Base-by-base conservation (phyloP, 2,329 filamentous ascomycete genomes). In the Coleophoma eucalyptorum region DNA sequence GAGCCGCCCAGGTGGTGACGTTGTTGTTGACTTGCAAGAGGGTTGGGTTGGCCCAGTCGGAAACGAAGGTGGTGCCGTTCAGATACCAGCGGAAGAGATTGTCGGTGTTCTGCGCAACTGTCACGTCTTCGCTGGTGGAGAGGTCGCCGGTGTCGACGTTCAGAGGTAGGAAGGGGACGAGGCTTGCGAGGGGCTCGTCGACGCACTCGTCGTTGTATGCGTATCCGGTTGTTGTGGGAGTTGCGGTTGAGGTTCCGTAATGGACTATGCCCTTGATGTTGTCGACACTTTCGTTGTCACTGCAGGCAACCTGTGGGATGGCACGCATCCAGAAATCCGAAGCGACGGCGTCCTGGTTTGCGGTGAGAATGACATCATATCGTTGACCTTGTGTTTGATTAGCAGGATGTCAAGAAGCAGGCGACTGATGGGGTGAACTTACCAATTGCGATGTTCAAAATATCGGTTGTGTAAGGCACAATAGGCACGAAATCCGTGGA, bases 401-500 rank as follows among this genome's bases (percentile, higher is more conserved):
- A 15, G 35, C 15, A 38, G 35, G 16, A 15, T 38, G 5, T 38
- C 35, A 38, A 6, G 15, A 18, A 6, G 35, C 6, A 38, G 2
- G 15, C 2, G 5, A 15, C 13, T n/a, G 15, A 35, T 35, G 16
- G 5, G 35, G 16, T 2, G 15, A 38, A 5, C 6, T 10, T 38
- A 19, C 38, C 40, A 19, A 85, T 74, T 21, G 75, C 82, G 16
- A 87, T 69, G 58, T 64, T 42, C 74, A 82, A 4, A 64, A 67
- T 0, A 80, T 84, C 3, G 68, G 53, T 13, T 66, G 61, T 46
- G 66, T 67, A 4, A 69, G 70, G 60, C 83, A 70, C 11, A 79
- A 84, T 72, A 0, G 80, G 78, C 0, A 84, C 78, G 12, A 73
- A 62, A 43, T 85, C 74, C 60, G 87, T 89, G 66, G 84, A 83